Conservation (phyloP, 805 yeast genomes). For the Spathaspora arborariae region DNA sequence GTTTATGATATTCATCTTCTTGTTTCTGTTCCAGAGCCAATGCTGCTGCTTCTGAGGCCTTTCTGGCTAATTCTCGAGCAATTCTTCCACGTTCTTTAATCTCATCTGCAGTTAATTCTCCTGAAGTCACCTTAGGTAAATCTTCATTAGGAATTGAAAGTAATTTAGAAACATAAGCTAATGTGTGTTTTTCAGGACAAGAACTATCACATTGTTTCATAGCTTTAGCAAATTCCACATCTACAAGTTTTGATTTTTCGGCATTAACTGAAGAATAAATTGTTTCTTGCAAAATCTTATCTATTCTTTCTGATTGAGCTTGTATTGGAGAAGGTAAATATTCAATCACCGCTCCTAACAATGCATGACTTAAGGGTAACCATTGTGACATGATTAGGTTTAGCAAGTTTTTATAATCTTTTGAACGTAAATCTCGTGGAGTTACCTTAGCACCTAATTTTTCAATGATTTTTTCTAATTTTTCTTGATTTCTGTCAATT, state of each 20-base stretch:
- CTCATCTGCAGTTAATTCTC: slow-evolving; percentile 48
- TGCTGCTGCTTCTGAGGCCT: slow-evolving; percentile 54
- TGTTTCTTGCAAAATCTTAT: slow-evolving; percentile 50
- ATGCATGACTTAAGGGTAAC: slow-evolving; percentile 88
- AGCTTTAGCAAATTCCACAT: slow-evolving; percentile 45
- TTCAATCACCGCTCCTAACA: slow-evolving; percentile 79
- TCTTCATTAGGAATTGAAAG: slow-evolving; percentile 80
- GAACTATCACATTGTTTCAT: slow-evolving; percentile 65
- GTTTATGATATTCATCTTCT: slow-evolving; percentile 19
- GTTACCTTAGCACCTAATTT: slow-evolving; percentile 64
- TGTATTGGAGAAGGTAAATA: slow-evolving; percentile 76
- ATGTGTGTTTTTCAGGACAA: slow-evolving; percentile 49
- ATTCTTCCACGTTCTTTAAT: slow-evolving; percentile 56
- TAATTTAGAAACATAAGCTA: slow-evolving; percentile 86
- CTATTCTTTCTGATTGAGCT: slow-evolving; percentile 73
- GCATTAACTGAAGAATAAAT: slow-evolving; percentile 45
- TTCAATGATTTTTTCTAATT: slow-evolving; percentile 68
- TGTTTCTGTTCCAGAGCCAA: slow-evolving; percentile 20
- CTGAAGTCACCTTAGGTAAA: slow-evolving; percentile 51
- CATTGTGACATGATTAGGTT: slow-evolving; percentile 81
- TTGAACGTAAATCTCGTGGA: slow-evolving; percentile 76
- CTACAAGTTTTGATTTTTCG: slow-evolving; percentile 37
- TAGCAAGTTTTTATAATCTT: slow-evolving; percentile 64
- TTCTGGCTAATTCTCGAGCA: slow-evolving; percentile 65
- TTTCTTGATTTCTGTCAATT: slow-evolving; percentile 61